Evolutionary conservation across 306 rosid genomes (phyloP).

Genomic region (Benincasa hispida): DNA sequence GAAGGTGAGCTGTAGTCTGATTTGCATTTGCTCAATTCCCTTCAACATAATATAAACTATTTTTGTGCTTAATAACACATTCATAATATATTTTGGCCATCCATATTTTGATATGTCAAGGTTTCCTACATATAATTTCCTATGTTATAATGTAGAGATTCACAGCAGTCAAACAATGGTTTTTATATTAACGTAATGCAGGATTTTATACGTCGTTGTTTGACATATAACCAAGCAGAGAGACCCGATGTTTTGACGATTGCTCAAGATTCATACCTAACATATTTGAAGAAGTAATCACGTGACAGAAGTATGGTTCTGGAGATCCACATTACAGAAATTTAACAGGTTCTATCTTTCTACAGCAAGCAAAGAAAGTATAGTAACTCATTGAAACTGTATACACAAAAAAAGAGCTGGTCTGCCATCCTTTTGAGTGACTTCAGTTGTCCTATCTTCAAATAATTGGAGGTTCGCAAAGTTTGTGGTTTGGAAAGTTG

Average conservation of each 20-base stretch:
- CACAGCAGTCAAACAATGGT: neutral
- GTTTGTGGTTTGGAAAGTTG: neutral
- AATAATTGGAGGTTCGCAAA: neutral
- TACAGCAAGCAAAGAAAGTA: neutral
- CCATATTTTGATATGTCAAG: neutral
- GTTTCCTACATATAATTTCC: neutral
- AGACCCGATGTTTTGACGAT: slow-evolving; percentile 82
- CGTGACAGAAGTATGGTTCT: neutral
- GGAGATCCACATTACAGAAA: neutral
- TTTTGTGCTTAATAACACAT: neutral
- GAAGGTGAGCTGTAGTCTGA: slow-evolving; percentile 43
- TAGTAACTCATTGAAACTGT: neutral
- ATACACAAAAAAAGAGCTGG: neutral
- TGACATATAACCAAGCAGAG: slow-evolving; percentile 82
- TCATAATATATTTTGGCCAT: neutral
- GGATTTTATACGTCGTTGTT: slow-evolving; percentile 85
- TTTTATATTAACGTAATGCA: slow-evolving; percentile 11
- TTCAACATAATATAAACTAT: neutral
- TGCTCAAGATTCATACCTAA: slow-evolving; percentile 90
- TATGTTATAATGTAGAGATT: neutral
- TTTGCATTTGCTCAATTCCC: neutral
- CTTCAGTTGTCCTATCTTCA: neutral
- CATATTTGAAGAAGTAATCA: slow-evolving; percentile 54
- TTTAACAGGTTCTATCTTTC: neutral
- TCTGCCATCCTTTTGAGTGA: neutral